Base-by-base conservation (phyloP, 176 grass and related monocot species). In the Sorghum bicolor region DNA sequence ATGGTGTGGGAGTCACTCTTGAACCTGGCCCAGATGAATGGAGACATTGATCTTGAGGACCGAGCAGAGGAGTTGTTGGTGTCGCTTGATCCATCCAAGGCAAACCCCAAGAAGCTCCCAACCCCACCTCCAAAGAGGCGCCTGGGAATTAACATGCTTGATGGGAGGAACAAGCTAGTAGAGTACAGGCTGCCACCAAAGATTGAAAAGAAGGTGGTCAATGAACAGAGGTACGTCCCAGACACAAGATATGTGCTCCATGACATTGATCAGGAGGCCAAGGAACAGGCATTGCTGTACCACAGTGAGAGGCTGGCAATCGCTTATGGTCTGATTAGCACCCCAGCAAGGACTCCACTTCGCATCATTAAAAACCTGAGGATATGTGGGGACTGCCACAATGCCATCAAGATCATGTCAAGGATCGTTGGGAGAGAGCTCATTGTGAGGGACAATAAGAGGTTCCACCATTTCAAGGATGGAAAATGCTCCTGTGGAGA, bases 331-430 rank as follows among this genome's bases (percentile, higher is more conserved):
- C 79, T 94, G 65, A 97, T 97, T 28, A 97, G 94, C 88, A 97
- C 94, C 31, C 94, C 94, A 0, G 91, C 94, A 6, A 94, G 94
- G 81, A 94, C 94, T 12, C 94, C 94, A 0, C 91, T 97, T 66
- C 89, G 91, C 39, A 94, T 97, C 64, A 97, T 94, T 79, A 97
- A 97, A 82, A 94, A 94, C 88, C 90, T 97, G 32, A 92, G 94
- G 84, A 94, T 97, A 22, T 97, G 94, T 3, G 94, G 94, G 2
- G 94, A 97, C 84, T 97, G 94, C 78, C 94, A 97, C 79, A 97
- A 97, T 77, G 94, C 94, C 3, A 97, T 97, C 76, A 94, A 94
- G 87, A 94, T 97, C 47, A 97, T 94, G 91, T 97, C 94, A 10
- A 97, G 88, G 76, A 97, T 97, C 48, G 94, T 97, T 25, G 94